Conservation (phyloP, 2,329 filamentous ascomycete species). For the Xylaria arbuscula region DNA sequence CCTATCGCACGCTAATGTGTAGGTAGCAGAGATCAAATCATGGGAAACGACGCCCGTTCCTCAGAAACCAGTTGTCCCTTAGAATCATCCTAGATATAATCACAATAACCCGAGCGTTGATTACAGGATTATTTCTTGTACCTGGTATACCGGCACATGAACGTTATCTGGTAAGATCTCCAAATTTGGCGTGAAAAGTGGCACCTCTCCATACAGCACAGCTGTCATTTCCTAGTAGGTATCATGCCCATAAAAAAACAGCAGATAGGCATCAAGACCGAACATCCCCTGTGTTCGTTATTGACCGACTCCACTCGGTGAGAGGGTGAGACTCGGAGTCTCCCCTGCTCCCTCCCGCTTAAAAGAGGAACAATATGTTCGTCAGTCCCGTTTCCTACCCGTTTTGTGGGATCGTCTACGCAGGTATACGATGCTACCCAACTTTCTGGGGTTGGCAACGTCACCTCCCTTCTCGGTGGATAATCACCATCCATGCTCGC, state of each 20-base stretch:
- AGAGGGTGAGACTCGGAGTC: slow-evolving; percentile 1
- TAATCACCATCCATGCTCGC: background rate
- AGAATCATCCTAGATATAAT: no score
- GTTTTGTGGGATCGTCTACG: background rate
- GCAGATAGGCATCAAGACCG: background rate
- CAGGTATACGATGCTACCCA: slow-evolving; percentile 10
- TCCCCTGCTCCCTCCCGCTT: background rate
- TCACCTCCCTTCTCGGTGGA: background rate
- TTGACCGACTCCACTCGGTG: slow-evolving; percentile 36
- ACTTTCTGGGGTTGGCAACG: background rate
- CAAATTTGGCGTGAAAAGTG: background rate
- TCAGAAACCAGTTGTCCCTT: background rate
- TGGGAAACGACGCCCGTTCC: slow-evolving; percentile 8
- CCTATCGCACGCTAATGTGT: background rate
- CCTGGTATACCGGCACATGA: background rate
- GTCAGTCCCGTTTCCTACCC: slow-evolving; percentile 8
- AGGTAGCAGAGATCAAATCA: background rate
- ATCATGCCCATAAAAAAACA: slow-evolving; percentile 3
- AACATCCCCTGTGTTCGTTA: slow-evolving; percentile 14
- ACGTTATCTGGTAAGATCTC: background rate
- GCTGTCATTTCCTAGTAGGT: background rate
- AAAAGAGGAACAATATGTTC: background rate
- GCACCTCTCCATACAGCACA: background rate
- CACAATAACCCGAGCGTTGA: background rate
- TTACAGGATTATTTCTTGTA: background rate